These are phyloP conservation scores for Ophiostoma perfectum DNA, from an alignment of 2,329 filamentous ascomycete genomes.

Conservation along the genomic window DNA sequence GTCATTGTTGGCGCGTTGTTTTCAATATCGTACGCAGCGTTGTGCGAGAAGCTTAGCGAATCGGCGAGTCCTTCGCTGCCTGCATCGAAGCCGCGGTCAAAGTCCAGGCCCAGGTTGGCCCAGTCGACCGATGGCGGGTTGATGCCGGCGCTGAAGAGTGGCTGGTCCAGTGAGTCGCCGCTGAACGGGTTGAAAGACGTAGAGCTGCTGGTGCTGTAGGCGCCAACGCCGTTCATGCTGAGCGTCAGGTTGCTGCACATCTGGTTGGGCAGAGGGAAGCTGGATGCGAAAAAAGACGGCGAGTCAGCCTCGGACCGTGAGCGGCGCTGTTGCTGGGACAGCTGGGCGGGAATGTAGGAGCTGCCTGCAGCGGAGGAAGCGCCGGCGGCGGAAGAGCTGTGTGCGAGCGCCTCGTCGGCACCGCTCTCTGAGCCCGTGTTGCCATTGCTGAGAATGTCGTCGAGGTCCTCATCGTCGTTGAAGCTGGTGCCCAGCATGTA, in stretches of 20 bases:
- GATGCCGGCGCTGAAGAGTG: constrained; percentile 58
- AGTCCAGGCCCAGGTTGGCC: constrained; percentile 48
- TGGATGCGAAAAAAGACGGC: constrained; percentile 48
- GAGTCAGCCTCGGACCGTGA: constrained; percentile 59
- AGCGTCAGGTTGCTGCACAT: constrained; percentile 44
- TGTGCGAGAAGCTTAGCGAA: constrained; percentile 51
- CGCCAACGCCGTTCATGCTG: constrained; percentile 50
- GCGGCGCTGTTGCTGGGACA: constrained; percentile 40
- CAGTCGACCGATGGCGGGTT: constrained; percentile 52
- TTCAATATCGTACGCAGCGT: constrained; percentile 45
- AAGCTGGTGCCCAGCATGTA: neutral
- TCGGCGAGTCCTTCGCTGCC: constrained; percentile 43
- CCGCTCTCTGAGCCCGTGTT: constrained; percentile 24
- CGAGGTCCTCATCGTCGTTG: constrained; percentile 33
- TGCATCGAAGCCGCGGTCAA: constrained; percentile 34
- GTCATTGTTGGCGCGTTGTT: constrained; percentile 51
- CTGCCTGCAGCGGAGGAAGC: neutral
- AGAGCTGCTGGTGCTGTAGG: constrained; percentile 40
- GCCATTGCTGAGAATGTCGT: constrained; percentile 27
- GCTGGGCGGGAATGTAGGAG: constrained; percentile 5
- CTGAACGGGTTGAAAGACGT: neutral
- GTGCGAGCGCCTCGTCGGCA: constrained; percentile 34
- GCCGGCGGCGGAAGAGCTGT: constrained; percentile 24
- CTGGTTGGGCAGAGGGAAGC: constrained; percentile 31
- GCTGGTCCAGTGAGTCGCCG: constrained; percentile 45